phyloP scores from a whole-genome alignment of 2,329 filamentous ascomycete species.

The Cladosporium austrohemisphaericum region DNA sequence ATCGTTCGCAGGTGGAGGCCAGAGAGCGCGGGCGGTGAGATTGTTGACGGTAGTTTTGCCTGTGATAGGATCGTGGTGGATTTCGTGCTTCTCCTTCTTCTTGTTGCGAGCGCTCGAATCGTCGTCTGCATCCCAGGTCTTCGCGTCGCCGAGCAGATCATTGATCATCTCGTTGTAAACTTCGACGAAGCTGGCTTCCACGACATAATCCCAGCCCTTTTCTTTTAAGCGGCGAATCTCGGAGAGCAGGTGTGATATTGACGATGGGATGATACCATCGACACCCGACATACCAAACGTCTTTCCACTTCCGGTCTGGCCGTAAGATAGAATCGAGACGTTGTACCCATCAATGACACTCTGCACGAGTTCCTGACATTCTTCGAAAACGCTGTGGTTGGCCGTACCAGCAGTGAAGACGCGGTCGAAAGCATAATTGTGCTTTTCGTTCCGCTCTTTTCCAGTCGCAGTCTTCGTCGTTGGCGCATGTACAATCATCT shows the following conservation, averaged over 20 bases:
- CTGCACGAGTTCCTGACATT: slow-evolving; percentile 95
- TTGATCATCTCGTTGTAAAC: slow-evolving; percentile 98
- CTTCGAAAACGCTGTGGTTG: slow-evolving; percentile 87
- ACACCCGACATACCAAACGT: slow-evolving; percentile 90
- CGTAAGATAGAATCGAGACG: slow-evolving; percentile 98
- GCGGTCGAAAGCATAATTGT: slow-evolving; percentile 87
- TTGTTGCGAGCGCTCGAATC: slow-evolving; percentile 29
- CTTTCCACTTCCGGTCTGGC: slow-evolving; percentile 95
- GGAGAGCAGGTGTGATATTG: slow-evolving; percentile 89
- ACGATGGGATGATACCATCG: slow-evolving; percentile 92
- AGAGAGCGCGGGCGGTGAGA: slow-evolving; percentile 71
- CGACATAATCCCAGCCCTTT: slow-evolving; percentile 90
- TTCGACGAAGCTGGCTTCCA: slow-evolving; percentile 93
- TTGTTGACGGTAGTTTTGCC: slow-evolving; percentile 81
- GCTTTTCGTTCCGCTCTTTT: slow-evolving; percentile 70
- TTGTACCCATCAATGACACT: slow-evolving; percentile 96
- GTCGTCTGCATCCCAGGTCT: slow-evolving; percentile 54
- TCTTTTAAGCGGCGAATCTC: slow-evolving; percentile 78
- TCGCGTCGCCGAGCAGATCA: slow-evolving; percentile 73
- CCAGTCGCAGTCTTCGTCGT: slow-evolving; percentile 80
- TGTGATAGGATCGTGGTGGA: slow-evolving; percentile 77
- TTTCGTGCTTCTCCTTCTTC: slow-evolving; percentile 76
- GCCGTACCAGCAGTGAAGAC: slow-evolving; percentile 76
- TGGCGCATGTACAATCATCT: slow-evolving; percentile 77
- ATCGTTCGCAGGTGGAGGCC: slow-evolving; percentile 71